These are phyloP conservation scores for Euphorbia tirucalli DNA, from an alignment of 345 rosid species.

Conservation along the genomic window DNA sequence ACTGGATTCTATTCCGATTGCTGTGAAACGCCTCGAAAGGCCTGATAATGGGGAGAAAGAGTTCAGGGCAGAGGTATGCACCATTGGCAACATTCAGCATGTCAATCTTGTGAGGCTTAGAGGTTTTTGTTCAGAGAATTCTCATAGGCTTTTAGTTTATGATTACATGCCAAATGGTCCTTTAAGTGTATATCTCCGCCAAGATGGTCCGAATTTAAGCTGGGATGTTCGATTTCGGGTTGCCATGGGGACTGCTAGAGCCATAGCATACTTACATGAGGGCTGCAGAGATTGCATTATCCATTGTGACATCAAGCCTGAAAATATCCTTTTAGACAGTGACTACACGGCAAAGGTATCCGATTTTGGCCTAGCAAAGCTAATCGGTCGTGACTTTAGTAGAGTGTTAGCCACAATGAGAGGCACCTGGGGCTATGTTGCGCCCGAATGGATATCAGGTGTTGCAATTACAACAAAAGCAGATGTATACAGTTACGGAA, in stretches of 20 bases:
- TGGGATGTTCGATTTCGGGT: conserved; percentile 29
- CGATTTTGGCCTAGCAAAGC: conserved; percentile 31
- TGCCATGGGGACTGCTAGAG: conserved; percentile 29
- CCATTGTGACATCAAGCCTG: conserved; percentile 37
- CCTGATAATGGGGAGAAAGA: conserved; percentile 30
- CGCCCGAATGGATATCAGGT: conserved; percentile 37
- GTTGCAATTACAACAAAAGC: conserved; percentile 34
- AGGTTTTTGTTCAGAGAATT: conserved; percentile 31
- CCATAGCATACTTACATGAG: conserved; percentile 31
- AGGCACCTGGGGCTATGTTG: conserved; percentile 34
- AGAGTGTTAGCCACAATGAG: conserved; percentile 29
- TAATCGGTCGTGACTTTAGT: conserved; percentile 29
- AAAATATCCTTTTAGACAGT: conserved; percentile 29
- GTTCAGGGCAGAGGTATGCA: conserved; percentile 32
- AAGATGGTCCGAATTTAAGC: conserved; percentile 24
- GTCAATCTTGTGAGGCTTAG: conserved; percentile 31
- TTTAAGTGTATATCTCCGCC: conserved; percentile 20
- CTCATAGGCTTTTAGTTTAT: conserved; percentile 30
- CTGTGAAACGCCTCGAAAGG: conserved; percentile 34
- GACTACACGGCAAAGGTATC: conserved; percentile 28
- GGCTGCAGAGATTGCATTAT: conserved; percentile 33
- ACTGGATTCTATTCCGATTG: conserved; percentile 22
- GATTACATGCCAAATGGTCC: conserved; percentile 35
- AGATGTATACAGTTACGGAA: conserved; percentile 34
- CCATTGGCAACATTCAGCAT: conserved; percentile 33